Evolutionary conservation across 148 eudicot species (phyloP), one percentile per base, ranked within the genome.

Genomic region (Amaranthus hypochondriacus): DNA sequence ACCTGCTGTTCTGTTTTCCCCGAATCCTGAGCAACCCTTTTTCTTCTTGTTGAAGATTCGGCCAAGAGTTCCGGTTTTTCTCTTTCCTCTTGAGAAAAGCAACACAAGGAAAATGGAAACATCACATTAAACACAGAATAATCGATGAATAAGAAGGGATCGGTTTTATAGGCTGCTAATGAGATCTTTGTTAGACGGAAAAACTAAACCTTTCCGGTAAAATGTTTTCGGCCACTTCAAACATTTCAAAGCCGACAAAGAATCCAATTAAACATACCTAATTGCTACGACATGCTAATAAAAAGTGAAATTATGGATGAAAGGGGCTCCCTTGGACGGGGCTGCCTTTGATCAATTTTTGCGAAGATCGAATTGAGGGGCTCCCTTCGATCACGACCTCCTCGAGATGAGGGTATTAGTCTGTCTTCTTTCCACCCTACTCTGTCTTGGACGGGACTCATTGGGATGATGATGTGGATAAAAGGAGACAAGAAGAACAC

Each of bases 1-100:
- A 95, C 98, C 89, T 95, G 98, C 80, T 88, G 92, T 87, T 91
- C 98, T 15, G 96, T 89, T 82, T 86, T 95, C 77, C 96, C 98
- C 53, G 98, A 95, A n/a, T 83, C 92, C 84, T 86, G 85, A 59
- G 98, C 98, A 83, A 95, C 72, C 82, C 97, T 79, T 80, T 87
- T 95, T 74, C 98, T 88, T 78, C 96, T 86, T 18, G 72, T 86
- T 46, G 89, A 86, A 51, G 98, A 95, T 79, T 92, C 97, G 14
- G 97, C 97, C 82, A 95, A 78, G 46, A 95, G 86, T 80, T 95
- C 97, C 46, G 98, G 98, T 66, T 95, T 83, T 78, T 95, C 98
- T 77, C 98, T 90, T 82, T 95, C 98, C 89, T 95, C 98, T 28
- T 95, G 88, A 52, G 56, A 68, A 70, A n/a, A 28, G 2, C 39